A percentile compares a stretch with the other conserved stretches of the same genome.
phyloP scores from a whole-genome alignment of 176 grass and related monocot genomes.

The Ananas comosus region DNA sequence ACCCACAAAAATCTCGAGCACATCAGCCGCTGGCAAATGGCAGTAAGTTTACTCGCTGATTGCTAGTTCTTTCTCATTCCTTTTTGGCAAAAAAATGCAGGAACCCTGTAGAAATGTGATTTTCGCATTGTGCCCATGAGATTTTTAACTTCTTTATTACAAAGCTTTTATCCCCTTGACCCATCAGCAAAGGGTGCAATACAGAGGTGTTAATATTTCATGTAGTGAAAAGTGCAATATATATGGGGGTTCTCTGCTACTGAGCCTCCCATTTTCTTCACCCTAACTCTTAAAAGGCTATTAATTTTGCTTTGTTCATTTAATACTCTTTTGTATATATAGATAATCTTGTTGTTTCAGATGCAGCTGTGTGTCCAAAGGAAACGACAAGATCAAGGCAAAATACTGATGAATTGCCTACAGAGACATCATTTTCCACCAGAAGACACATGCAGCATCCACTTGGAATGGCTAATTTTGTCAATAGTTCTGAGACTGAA shows the following conservation, averaged over 20 bases:
- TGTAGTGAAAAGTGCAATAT: neutral
- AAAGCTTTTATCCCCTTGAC: no score
- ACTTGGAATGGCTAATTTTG: slow-evolving; percentile 22
- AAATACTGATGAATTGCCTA: slow-evolving; percentile 26
- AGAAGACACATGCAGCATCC: slow-evolving; percentile 26
- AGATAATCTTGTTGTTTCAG: slow-evolving; percentile 18
- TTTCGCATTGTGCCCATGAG: no score
- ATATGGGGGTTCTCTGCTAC: no score
- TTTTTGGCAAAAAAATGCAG: slow-evolving; percentile 4
- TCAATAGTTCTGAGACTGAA: slow-evolving; percentile 29
- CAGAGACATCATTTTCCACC: slow-evolving; percentile 18
- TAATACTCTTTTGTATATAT: slow-evolving; percentile 12
- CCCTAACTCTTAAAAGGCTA: no score
- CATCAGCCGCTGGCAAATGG: slow-evolving; percentile 19
- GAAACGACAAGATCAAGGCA: slow-evolving; percentile 34
- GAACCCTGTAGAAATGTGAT: neutral
- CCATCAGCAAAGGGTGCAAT: no score
- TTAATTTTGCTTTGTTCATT: slow-evolving; percentile 1
- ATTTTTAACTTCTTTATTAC: no score
- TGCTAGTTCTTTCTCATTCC: slow-evolving; percentile 12
- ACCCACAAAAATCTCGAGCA: slow-evolving; percentile 40
- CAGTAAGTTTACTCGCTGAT: slow-evolving; percentile 39
- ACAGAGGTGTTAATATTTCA: neutral
- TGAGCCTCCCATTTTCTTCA: no score
- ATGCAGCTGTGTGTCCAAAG: slow-evolving; percentile 45